These are phyloP conservation scores for Murraya koenigii DNA, from an alignment of 345 rosid species.

Conservation along the genomic window DNA sequence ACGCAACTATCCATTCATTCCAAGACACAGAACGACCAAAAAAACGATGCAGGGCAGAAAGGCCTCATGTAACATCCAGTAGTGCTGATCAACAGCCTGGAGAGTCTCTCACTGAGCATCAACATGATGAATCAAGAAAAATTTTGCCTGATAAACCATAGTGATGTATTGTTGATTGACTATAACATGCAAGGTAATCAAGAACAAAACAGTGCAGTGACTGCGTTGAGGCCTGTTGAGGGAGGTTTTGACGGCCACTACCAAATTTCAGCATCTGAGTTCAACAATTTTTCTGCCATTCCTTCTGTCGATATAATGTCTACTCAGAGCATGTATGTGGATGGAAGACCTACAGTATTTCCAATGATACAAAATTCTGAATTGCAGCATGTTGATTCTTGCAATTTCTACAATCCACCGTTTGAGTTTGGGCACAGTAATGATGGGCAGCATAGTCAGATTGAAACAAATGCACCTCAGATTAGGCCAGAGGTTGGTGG, in stretches of 20 bases:
- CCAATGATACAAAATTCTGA: constrained; percentile 45
- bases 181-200: constrained; percentile 31
- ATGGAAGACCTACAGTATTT: constrained; percentile 55
- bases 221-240: constrained; percentile 34
- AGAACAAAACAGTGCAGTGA: constrained; percentile 34
- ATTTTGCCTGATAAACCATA: constrained; percentile 57
- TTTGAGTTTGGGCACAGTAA: constrained; percentile 42
- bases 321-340: constrained; percentile 45
- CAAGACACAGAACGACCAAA: constrained; percentile 40
- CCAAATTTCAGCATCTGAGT: constrained; percentile 32
- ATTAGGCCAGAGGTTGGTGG: constrained; percentile 37
- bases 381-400: constrained; percentile 42
- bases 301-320: constrained; percentile 41
- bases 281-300: constrained; percentile 40
- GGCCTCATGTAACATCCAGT: constrained; percentile 35
- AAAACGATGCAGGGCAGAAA: constrained; percentile 45
- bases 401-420: constrained; percentile 43
- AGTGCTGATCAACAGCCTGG: constrained; percentile 32
- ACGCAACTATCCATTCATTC: constrained; percentile 18
- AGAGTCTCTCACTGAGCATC: constrained; percentile 27
- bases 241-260: constrained; percentile 38
- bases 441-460: constrained; percentile 41
- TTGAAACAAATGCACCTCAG: constrained; percentile 35
- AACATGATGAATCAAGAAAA: constrained; percentile 35
- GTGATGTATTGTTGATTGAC: constrained; percentile 40